Conservation (phyloP, 768 basidiomycete genomes). For the Phaffia australis region DNA sequence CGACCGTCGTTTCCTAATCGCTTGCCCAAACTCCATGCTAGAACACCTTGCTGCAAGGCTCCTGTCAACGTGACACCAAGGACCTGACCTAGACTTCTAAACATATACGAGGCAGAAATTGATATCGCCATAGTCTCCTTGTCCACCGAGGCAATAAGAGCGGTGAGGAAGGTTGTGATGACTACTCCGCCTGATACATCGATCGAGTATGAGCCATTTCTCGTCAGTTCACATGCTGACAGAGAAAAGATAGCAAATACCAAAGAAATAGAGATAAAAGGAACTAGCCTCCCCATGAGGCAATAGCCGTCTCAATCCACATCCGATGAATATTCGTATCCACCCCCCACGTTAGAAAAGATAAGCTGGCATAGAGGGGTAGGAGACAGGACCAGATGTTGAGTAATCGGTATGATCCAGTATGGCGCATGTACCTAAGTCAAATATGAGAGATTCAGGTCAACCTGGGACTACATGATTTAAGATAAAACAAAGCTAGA, state of each 20-base stretch:
- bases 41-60: slow-evolving; percentile 33
- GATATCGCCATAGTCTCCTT: slow-evolving; percentile 30
- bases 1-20: neutral
- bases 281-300: slow-evolving; percentile 24
- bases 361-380: slow-evolving; percentile 29
- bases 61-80: slow-evolving; percentile 33
- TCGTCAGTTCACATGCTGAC: too few relatives aligned
- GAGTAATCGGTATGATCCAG: slow-evolving; percentile 33
- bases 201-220: too few relatives aligned
- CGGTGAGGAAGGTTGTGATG: slow-evolving; percentile 6
- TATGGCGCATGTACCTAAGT: slow-evolving; percentile 16
- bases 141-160: slow-evolving; percentile 22
- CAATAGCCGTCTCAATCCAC: slow-evolving; percentile 32
- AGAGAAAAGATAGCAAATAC: too few relatives aligned
- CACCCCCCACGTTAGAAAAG: slow-evolving; percentile 29
- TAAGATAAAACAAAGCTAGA: slow-evolving; percentile 20
- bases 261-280: neutral
- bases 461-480: neutral
- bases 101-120: slow-evolving; percentile 35
- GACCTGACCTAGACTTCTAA: slow-evolving; percentile 35
- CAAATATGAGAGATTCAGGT: neutral
- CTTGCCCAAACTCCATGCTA: neutral
- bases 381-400: slow-evolving; percentile 28
- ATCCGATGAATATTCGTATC: slow-evolving; percentile 27
- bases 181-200: neutral